Conservation (phyloP, 2,329 filamentous ascomycete genomes). For the Pestalotiopsis fici region DNA sequence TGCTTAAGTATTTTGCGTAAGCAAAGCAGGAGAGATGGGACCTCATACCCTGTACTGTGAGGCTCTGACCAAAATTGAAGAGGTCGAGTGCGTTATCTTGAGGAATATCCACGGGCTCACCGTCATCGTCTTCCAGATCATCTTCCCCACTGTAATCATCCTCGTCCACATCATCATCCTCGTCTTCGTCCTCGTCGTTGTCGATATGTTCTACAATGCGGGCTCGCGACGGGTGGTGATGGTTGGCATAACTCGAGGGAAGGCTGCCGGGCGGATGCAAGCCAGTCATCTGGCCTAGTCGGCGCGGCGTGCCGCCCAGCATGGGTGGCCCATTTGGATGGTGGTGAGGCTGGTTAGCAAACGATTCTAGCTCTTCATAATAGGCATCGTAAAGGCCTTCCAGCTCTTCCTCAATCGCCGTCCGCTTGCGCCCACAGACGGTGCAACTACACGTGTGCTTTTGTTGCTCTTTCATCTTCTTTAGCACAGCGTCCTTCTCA, state of each 20-base stretch:
- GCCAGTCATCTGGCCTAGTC: constrained; percentile 57
- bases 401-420: constrained; percentile 95
- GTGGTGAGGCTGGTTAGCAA: constrained; percentile 75
- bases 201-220: constrained; percentile 70
- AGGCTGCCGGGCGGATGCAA: constrained; percentile 59
- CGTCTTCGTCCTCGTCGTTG: constrained; percentile 57
- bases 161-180: constrained; percentile 47
- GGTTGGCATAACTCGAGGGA: constrained; percentile 59
- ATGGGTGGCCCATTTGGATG: constrained; percentile 71
- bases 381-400: constrained; percentile 98
- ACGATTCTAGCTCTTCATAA: constrained; percentile 96
- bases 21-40: constrained; percentile 15
- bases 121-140: constrained; percentile 46
- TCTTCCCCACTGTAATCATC: constrained; percentile 49
- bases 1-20: constrained; percentile 22
- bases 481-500: constrained; percentile 95
- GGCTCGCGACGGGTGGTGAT: constrained; percentile 73
- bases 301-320: constrained; percentile 65
- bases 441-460: constrained; percentile 99
- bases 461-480: constrained; percentile 99
- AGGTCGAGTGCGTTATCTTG: constrained; percentile 79
- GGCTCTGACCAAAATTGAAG: constrained; percentile 95
- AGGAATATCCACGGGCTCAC: constrained; percentile 50
- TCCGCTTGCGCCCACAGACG: constrained; percentile 93
- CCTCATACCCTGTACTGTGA: constrained; percentile 81